Percentiles rank a stretch among this genome's conserved stretches.
phyloP scores from a whole-genome alignment of 1,139 yeast species.

The Spencermartinsiella ligniputridi region DNA sequence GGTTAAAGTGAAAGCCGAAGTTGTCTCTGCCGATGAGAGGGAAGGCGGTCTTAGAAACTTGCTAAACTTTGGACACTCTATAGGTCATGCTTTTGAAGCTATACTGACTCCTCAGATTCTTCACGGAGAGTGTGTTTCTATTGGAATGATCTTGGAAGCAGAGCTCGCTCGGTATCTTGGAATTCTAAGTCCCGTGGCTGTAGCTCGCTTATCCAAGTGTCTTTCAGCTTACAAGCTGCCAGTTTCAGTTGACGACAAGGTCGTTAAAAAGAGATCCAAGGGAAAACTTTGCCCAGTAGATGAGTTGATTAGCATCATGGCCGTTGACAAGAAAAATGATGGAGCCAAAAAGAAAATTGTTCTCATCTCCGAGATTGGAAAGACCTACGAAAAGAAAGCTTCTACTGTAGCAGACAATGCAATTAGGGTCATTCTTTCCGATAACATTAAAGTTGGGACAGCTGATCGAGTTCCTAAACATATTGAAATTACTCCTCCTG shows the following conservation, averaged over 20 bases:
- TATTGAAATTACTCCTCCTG: slow-evolving; percentile 75
- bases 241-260: slow-evolving; percentile 66
- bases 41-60: slow-evolving; percentile 92
- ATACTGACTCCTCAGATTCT: slow-evolving; percentile 91
- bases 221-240: slow-evolving; percentile 85
- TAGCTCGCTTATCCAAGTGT: slow-evolving; percentile 81
- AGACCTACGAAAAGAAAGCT: slow-evolving; percentile 84
- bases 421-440: slow-evolving; percentile 78
- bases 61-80: slow-evolving; percentile 93
- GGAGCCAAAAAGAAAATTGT: slow-evolving; percentile 89
- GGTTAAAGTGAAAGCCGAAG: slow-evolving; percentile 86
- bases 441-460: slow-evolving; percentile 58
- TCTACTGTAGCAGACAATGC: slow-evolving; percentile 77
- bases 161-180: slow-evolving; percentile 90
- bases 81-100: slow-evolving; percentile 98
- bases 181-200: slow-evolving; percentile 85
- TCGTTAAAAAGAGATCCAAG: slow-evolving; percentile 64
- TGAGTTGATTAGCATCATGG: slow-evolving; percentile 72
- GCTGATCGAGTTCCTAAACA: slow-evolving; percentile 42
- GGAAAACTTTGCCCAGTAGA: slow-evolving; percentile 71
- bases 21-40: slow-evolving; percentile 90
- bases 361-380: slow-evolving; percentile 76
- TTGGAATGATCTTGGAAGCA: slow-evolving; percentile 94
- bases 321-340: slow-evolving; percentile 93
- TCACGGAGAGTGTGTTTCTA: slow-evolving; percentile 96